Percentiles rank a stretch among this genome's conserved stretches.
Conservation (phyloP, 192 early-diverging fungal genomes). For the Cetraspora pellucida region DNA sequence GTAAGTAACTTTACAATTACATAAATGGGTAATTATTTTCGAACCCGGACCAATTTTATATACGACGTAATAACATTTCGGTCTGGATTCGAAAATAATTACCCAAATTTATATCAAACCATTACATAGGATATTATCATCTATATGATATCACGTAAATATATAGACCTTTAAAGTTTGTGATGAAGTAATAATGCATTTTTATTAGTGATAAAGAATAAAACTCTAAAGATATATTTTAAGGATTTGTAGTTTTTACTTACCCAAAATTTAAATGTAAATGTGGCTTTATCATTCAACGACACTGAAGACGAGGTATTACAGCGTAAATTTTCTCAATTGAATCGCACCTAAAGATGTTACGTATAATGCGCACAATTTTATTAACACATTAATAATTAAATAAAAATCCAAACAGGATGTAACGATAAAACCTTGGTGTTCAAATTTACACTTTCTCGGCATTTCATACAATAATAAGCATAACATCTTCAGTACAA, state of each 20-base stretch:
- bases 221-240: slow-evolving; percentile 43
- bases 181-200: background rate
- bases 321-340: slow-evolving; percentile 64
- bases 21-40: too few relatives aligned
- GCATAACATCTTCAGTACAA: slow-evolving; percentile 75
- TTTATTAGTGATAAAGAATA: background rate
- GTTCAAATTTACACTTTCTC: slow-evolving; percentile 75
- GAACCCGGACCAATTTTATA: too few relatives aligned
- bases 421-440: slow-evolving; percentile 57
- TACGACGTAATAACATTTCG: too few relatives aligned
- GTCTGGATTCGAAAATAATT: too few relatives aligned
- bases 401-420: background rate
- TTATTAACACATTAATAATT: slow-evolving; percentile 40
- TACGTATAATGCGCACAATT: too few relatives aligned
- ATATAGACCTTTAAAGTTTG: background rate
- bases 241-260: slow-evolving; percentile 74
- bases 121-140: too few relatives aligned
- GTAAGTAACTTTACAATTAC: too few relatives aligned
- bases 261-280: slow-evolving; percentile 76
- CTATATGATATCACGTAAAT: too few relatives aligned
- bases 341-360: too few relatives aligned
- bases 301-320: slow-evolving; percentile 52
- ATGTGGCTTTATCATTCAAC: slow-evolving; percentile 56
- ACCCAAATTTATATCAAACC: too few relatives aligned
- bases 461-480: slow-evolving; percentile 71